A percentile compares a stretch with the other conserved stretches of the same genome.
phyloP scores from a whole-genome alignment of 495 filamentous ascomycete genomes.

The Wilcoxina mikolae region DNA sequence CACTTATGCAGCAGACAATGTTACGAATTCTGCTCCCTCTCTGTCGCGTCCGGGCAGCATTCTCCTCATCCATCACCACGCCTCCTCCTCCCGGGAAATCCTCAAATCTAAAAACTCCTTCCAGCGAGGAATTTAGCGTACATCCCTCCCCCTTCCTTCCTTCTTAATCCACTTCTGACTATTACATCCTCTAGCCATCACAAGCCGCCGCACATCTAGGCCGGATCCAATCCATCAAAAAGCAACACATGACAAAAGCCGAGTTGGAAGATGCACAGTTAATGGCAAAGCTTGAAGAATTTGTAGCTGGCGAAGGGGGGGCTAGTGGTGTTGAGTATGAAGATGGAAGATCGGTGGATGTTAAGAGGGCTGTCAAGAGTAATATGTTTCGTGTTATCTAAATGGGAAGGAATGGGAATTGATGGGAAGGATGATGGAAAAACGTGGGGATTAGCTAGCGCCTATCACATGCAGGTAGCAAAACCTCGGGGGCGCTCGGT shows the following conservation, averaged over 20 bases:
- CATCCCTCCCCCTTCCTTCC: too few relatives aligned
- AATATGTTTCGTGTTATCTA: constrained; percentile 60
- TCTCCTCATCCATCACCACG: too few relatives aligned
- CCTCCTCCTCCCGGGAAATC: too few relatives aligned
- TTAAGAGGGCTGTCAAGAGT: constrained; percentile 63
- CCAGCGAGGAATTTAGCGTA: too few relatives aligned
- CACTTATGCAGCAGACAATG: too few relatives aligned
- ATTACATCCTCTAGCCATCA: too few relatives aligned
- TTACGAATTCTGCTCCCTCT: too few relatives aligned
- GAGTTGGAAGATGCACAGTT: constrained; percentile 55
- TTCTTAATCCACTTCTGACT: too few relatives aligned
- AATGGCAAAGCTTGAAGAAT: constrained; percentile 45
- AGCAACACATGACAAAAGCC: constrained; percentile 19
- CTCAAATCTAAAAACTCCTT: too few relatives aligned
- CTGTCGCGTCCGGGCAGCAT: too few relatives aligned
- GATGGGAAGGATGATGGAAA: neutral
- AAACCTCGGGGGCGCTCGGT: neutral
- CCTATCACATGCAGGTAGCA: too few relatives aligned
- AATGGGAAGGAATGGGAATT: neutral
- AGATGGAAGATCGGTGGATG: constrained; percentile 54
- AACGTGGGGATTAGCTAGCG: too few relatives aligned
- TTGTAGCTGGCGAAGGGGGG: constrained; percentile 57
- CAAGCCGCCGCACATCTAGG: neutral
- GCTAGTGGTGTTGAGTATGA: constrained; percentile 66
- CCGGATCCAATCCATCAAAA: neutral